Evolutionary conservation across 176 grass and related monocot species (phyloP), one percentile per base, ranked within the genome.

Genomic region (Dactylis glomerata): DNA sequence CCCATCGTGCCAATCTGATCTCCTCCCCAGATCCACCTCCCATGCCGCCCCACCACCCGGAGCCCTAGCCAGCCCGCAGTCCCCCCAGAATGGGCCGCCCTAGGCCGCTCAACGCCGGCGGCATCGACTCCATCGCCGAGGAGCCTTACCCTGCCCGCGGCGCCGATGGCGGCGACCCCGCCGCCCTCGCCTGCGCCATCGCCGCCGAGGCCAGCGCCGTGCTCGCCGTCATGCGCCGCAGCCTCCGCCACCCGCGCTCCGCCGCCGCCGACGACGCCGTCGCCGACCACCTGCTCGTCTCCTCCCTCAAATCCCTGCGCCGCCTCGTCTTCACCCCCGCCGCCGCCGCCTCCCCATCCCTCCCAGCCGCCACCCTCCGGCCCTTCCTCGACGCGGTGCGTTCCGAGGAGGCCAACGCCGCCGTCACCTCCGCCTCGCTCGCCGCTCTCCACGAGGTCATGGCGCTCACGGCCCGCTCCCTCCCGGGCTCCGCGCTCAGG

Each of bases 341-440:
- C 20, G 44, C 85, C 8, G 8, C 81, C 27, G 5, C 32, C 13
- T 4, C 71, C 0, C 68, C 83, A 54, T 55, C 84, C 14, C 79
- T 85, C 78, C 69, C 86, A 13, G 78, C 84, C 63, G 69, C 83
- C 54, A 55, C 82, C 63, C 88, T 95, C 14, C 70, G 83, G 14
- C 97, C 97, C 34, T 99, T 99, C 82, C 87, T 99, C 20, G 92
- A 99, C 46, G 93, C 90, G 13, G 56, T 96, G 30, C 88, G 93
- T 42, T 96, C 97, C 27, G 92, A 92, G 46, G 93, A 96, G 65
- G 91, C 90, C 59, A 82, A 88, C 46, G 92, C 97, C 9, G 90
- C 88, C 7, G 93, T 92, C 82, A 99, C 93, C 41, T 90, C 91
- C 17, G 93, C 93, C 2, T 87, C 97, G 7, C 90, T 99, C 61